Conservation (phyloP, 495 filamentous ascomycete genomes). For the Aspergillus sclerotioniger region DNA sequence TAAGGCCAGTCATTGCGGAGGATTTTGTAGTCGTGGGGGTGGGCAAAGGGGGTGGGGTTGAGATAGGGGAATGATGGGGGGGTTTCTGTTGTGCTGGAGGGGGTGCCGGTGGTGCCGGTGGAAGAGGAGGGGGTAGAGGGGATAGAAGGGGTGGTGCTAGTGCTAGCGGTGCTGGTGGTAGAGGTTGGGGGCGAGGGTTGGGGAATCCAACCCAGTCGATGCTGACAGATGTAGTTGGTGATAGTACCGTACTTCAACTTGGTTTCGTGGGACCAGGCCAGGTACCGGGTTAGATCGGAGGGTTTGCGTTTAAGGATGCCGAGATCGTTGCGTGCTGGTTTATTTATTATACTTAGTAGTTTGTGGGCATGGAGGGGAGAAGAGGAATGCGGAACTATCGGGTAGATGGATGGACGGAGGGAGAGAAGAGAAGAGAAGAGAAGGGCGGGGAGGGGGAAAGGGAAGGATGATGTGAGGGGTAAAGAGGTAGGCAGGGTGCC, state of each 20-base stretch:
- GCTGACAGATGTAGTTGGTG: conserved; percentile 69
- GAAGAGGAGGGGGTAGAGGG: conserved; percentile 31
- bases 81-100: too few species aligned
- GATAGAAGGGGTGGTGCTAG: too few species aligned
- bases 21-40: conserved; percentile 70
- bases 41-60: conserved; percentile 60
- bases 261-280: conserved; percentile 69
- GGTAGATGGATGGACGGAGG: conserved; percentile 8
- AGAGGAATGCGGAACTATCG: conserved; percentile 1
- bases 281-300: conserved; percentile 79
- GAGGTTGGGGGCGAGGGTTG: conserved; percentile 13
- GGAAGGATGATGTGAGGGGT: too few species aligned
- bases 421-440: too few species aligned
- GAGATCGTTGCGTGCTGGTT: conserved; percentile 66
- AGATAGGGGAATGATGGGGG: conserved; percentile 37
- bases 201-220: conserved; percentile 66
- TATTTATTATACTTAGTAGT: conserved; percentile 2
- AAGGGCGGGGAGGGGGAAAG: too few species aligned
- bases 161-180: conserved; percentile 25
- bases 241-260: conserved; percentile 73
- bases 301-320: conserved; percentile 75
- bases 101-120: conserved; percentile 23
- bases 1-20: conserved; percentile 93
- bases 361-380: conserved; percentile 4
- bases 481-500: too few species aligned